Conservation (phyloP, 164 flowering plant genomes). For the Vitis riparia region DNA sequence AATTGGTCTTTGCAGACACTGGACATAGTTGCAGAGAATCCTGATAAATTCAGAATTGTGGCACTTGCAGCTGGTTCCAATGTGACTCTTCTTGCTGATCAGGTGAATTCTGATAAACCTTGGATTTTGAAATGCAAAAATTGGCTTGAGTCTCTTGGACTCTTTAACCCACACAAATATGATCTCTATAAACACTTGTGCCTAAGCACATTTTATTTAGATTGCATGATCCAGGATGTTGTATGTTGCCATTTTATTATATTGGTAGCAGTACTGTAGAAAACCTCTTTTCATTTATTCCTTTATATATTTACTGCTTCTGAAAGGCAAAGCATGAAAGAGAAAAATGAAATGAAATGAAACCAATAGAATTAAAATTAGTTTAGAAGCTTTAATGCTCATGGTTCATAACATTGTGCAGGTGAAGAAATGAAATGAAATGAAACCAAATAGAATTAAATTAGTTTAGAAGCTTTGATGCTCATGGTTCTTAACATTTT, state of each 20-base stretch:
- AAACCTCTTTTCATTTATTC: background rate
- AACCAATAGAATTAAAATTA: no score
- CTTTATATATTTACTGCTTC: background rate
- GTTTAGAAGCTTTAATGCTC: background rate
- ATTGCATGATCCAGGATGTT: background rate
- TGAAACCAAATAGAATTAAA: no score
- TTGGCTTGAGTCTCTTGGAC: background rate
- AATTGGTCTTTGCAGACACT: constrained; percentile 60
- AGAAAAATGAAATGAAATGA: no score
- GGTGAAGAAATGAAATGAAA: constrained; percentile 44
- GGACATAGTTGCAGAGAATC: constrained; percentile 96
- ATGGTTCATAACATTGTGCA: constrained; percentile 19
- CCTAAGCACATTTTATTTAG: background rate
- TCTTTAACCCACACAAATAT: background rate
- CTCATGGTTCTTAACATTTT: background rate
- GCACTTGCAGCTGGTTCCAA: constrained; percentile 99
- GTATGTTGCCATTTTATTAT: no score
- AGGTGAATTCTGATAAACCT: constrained; percentile 33
- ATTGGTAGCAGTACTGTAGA: no score
- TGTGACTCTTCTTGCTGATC: constrained; percentile 96
- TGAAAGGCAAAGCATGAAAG: no score
- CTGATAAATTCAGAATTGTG: constrained; percentile 87
- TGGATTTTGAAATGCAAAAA: background rate
- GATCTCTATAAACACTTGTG: background rate
- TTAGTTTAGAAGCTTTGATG: background rate